Evolutionary conservation across 2,329 filamentous ascomycete species (phyloP).

Genomic region (Clonostachys rhizophaga): DNA sequence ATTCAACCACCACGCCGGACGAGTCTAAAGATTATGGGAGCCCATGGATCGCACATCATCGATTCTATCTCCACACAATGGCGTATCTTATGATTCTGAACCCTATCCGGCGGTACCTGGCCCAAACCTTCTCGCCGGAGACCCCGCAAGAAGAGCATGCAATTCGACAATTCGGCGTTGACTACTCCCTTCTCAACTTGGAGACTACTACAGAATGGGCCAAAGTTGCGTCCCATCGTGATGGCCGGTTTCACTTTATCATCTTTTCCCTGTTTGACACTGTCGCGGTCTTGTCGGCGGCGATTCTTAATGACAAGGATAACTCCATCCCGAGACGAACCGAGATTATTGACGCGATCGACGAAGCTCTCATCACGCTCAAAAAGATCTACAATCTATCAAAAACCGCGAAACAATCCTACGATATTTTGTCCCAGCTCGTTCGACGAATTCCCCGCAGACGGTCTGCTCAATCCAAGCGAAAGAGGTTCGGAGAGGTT

Average conservation of each 20-base stretch:
- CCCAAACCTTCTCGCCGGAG: slow-evolving; percentile 19
- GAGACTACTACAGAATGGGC: slow-evolving; percentile 31
- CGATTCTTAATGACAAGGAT: slow-evolving; percentile 39
- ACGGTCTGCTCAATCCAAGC: not conserved
- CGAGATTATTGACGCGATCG: slow-evolving; percentile 30
- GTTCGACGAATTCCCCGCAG: slow-evolving; percentile 15
- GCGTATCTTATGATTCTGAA: slow-evolving; percentile 39
- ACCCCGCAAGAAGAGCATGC: slow-evolving; percentile 20
- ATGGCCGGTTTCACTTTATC: slow-evolving; percentile 44
- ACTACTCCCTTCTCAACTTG: slow-evolving; percentile 34
- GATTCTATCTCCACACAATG: slow-evolving; percentile 37
- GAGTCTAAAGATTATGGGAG: slow-evolving; percentile 28
- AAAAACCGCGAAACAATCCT: slow-evolving; percentile 24
- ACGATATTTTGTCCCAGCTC: slow-evolving; percentile 22
- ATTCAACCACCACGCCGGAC: slow-evolving; percentile 30
- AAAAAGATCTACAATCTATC: slow-evolving; percentile 20
- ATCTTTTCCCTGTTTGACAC: slow-evolving; percentile 48
- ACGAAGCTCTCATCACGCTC: slow-evolving; percentile 22
- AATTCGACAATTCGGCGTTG: slow-evolving; percentile 30
- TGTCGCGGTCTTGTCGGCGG: slow-evolving; percentile 41
- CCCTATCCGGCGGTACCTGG: slow-evolving; percentile 40
- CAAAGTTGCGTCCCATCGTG: slow-evolving; percentile 34
- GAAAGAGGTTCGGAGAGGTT: too few species aligned
- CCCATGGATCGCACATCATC: slow-evolving; percentile 37
- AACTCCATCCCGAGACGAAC: slow-evolving; percentile 28